phyloP scores from a whole-genome alignment of 768 basidiomycete species.

The Glaciozyma antarctica region DNA sequence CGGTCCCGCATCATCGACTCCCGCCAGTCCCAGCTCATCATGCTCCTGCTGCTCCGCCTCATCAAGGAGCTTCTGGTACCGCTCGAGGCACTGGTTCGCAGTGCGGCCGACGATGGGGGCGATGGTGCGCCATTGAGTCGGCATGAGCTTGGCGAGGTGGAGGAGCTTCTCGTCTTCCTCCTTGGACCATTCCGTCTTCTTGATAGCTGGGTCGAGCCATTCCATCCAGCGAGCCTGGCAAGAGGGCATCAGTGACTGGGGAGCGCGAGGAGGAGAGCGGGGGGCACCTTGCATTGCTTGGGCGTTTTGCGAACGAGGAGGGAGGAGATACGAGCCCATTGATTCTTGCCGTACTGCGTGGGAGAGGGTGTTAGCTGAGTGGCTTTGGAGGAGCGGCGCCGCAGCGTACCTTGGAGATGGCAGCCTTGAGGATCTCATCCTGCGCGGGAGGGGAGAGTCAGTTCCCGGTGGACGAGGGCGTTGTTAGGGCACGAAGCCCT shows the following conservation, averaged over 20 bases:
- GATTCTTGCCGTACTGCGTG: conserved; percentile 92
- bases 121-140: conserved; percentile 98
- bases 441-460: conserved; percentile 53
- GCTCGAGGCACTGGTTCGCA: conserved; percentile 92
- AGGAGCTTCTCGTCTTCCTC: conserved; percentile 97
- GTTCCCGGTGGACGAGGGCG: neutral
- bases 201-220: conserved; percentile 98
- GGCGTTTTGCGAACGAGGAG: conserved; percentile 95
- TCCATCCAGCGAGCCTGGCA: conserved; percentile 81
- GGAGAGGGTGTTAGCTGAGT: neutral
- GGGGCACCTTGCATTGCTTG: conserved; percentile 81
- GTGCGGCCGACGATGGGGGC: conserved; percentile 97
- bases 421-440: conserved; percentile 95
- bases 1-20: conserved; percentile 69
- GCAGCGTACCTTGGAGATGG: conserved; percentile 50
- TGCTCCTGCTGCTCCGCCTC: conserved; percentile 96
- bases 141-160: conserved; percentile 96
- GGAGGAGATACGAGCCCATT: conserved; percentile 98
- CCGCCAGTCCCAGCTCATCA: conserved; percentile 82
- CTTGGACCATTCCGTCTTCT: conserved; percentile 99
- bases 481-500: neutral
- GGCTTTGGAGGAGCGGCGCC: neutral
- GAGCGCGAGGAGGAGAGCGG: neutral
- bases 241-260: neutral
- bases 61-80: conserved; percentile 94